Conservation (phyloP, 2,329 filamentous ascomycete species). For the Colletotrichum sp. region DNA sequence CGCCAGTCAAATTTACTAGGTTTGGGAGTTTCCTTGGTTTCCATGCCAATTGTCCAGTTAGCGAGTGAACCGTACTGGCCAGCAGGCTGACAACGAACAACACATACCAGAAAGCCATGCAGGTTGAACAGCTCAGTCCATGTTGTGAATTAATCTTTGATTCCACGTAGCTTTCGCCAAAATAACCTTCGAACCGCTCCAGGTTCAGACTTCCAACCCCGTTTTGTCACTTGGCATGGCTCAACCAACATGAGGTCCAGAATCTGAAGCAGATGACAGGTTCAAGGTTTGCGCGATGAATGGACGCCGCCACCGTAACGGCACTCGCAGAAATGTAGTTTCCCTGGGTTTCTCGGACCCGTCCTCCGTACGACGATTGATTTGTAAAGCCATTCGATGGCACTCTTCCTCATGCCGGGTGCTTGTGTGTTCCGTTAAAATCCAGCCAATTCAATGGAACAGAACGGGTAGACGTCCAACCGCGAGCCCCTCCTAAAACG, state of each 20-base stretch:
- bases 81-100: background rate
- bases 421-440: background rate
- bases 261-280: too few species aligned
- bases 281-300: too few species aligned
- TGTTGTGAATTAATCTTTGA: background rate
- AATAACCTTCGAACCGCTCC: background rate
- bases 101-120: background rate
- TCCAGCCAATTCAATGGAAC: background rate
- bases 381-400: too few species aligned
- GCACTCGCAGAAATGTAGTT: too few species aligned
- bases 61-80: background rate
- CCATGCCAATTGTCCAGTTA: background rate
- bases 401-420: background rate
- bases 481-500: accelerated
- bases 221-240: too few species aligned
- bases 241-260: too few species aligned
- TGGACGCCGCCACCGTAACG: too few species aligned
- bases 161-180: background rate
- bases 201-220: too few species aligned
- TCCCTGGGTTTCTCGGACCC: too few species aligned
- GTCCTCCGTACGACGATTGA: too few species aligned
- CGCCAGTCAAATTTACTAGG: too few species aligned
- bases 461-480: background rate
- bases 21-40: too few species aligned
- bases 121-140: background rate